Evolutionary conservation across 352 stramenopile species (phyloP), one percentile per base, ranked within the genome.

Genomic region (Phytophthora brassicae): DNA sequence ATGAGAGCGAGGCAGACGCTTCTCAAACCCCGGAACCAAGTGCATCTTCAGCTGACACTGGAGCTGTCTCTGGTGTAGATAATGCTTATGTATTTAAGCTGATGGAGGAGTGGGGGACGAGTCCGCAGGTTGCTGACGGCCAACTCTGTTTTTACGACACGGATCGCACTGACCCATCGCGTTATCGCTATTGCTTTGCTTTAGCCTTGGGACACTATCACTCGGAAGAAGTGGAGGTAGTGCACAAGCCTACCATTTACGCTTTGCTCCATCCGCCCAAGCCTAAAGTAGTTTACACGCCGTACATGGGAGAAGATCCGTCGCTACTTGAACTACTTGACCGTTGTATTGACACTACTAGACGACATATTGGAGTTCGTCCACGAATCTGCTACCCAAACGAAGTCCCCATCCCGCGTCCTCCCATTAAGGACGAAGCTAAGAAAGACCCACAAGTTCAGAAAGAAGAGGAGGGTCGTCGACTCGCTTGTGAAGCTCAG

Each of bases 111-210:
- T 62, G 55, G 60, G 22, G 62, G 35, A 68, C 47, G 9, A 66
- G 65, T n/a, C 70, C 80, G 6, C 83, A 89, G 24, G 69, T 88
- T 26, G 55, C 70, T 8, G 84, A 92, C 35, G 84, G 84, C 16
- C 54, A 77, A 48, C 58, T 90, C 26, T 92, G 84, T 57, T 88
- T 92, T 28, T 90, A 72, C 53, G 84, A 92, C 57, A 64, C 66
- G 3, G 74, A 88, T 20, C 67, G 81, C 29, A 53, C 59, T n/a
- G 66, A 81, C 16, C 74, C 81, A n/a, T 85, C 72, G 47, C 72
- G 79, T 45, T 68, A 77, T 13, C 68, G 68, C 49, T 90, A 89
- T 52, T 92, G 83, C 57, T 92, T 90, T 44, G 60, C 66, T 12
- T 39, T 92, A 2, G 74, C 81, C 4, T 56, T 89, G 38, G 81